These are phyloP conservation scores for Pyrenochaeta sp. DNA, from an alignment of 2,329 filamentous ascomycete genomes.

Conservation along the genomic window DNA sequence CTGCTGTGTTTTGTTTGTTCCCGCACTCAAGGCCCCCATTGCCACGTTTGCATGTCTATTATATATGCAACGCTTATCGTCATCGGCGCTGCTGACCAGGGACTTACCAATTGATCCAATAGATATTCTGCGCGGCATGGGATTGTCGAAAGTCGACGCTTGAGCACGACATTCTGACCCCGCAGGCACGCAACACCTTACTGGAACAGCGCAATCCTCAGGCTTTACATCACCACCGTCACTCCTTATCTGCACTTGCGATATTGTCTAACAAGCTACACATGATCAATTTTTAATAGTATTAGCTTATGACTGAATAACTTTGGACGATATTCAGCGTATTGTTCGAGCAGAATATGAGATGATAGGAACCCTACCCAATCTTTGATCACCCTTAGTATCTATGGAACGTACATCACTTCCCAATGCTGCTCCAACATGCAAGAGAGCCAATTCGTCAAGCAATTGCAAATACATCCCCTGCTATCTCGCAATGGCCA, in stretches of 20 bases:
- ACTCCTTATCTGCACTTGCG: background rate
- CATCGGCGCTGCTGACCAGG: background rate
- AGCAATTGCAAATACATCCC: constrained; percentile 18
- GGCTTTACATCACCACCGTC: background rate
- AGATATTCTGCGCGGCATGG: constrained; percentile 2
- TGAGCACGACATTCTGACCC: constrained; percentile 37
- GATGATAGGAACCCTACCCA: no score
- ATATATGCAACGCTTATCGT: background rate
- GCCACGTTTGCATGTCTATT: background rate
- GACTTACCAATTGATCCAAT: no score
- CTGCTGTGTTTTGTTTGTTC: background rate
- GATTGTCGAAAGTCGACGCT: background rate
- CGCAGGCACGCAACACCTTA: constrained; percentile 31
- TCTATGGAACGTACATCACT: constrained; percentile 2
- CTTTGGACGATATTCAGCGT: no score
- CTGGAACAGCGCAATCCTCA: constrained; percentile 5
- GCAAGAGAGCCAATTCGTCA: background rate
- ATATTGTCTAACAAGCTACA: background rate
- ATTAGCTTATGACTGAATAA: no score
- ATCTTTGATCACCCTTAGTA: background rate
- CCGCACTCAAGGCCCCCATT: background rate
- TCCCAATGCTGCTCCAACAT: background rate
- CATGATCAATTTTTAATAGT: background rate
- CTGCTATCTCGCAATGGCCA: constrained; percentile 25
- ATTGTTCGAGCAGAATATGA: no score